A percentile compares a stretch with the other conserved stretches of the same genome.
phyloP scores from a whole-genome alignment of 495 filamentous ascomycete species.

The Cercophora samala region DNA sequence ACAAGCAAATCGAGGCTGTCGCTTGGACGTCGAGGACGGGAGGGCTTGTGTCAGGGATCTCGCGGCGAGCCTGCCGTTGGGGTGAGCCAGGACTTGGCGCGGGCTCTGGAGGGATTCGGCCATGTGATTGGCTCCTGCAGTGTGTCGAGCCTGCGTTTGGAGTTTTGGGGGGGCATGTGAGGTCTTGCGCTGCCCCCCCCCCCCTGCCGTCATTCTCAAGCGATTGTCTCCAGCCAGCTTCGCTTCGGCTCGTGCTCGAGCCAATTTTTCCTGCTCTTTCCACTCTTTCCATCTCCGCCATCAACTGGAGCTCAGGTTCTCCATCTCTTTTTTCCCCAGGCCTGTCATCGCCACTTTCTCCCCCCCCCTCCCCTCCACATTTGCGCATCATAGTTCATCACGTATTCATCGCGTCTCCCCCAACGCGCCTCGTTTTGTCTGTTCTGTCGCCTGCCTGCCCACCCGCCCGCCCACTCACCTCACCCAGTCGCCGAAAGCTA shows the following conservation, averaged over 20 bases:
- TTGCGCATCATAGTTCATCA: neutral
- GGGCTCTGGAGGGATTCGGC: constrained; percentile 1
- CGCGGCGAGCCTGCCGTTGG: constrained; percentile 1
- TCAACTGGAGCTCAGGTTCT: neutral
- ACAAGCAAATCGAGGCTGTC: too few species aligned
- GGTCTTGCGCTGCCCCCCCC: constrained; percentile 1
- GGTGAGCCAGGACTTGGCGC: constrained; percentile 4
- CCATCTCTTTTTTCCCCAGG: neutral
- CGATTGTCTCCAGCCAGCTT: too few species aligned
- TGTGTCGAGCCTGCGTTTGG: constrained; percentile 1
- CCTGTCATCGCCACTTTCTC: neutral
- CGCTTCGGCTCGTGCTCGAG: neutral
- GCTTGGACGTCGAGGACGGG: neutral
- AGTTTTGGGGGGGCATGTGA: neutral
- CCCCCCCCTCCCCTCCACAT: neutral
- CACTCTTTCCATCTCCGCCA: neutral
- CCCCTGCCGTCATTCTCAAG: neutral
- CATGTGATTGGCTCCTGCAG: constrained; percentile 6
- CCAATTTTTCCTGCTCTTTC: constrained; percentile 4
- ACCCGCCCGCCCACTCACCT: too few species aligned
- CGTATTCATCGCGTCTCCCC: neutral
- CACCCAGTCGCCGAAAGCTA: neutral
- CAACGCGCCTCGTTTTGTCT: neutral
- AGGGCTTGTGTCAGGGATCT: neutral
- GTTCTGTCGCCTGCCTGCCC: neutral